Percentiles rank a stretch among this genome's conserved stretches.
These are phyloP conservation scores for Nannochloropsis salina DNA, from an alignment of 108 stramenopile species.

Conservation along the genomic window DNA sequence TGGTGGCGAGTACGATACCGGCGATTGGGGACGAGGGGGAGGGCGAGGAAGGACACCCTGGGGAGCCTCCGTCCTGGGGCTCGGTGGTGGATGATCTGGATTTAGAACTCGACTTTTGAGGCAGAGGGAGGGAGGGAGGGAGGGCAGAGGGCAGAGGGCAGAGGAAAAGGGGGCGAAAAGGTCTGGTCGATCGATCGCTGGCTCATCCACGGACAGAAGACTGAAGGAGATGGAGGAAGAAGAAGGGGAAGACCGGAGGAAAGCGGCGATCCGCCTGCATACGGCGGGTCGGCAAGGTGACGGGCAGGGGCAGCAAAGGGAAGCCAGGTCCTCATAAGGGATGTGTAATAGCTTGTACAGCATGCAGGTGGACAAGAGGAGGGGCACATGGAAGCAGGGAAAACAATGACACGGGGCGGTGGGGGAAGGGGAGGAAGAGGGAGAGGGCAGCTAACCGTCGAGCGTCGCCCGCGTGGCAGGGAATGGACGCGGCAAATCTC, in stretches of 20 bases:
- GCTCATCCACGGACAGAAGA: background rate
- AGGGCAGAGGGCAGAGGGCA: background rate
- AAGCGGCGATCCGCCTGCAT: background rate
- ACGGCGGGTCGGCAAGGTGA: background rate
- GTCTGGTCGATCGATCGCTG: too few relatives aligned
- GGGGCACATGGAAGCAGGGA: too few relatives aligned
- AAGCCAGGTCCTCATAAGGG: background rate
- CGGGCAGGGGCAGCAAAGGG: background rate
- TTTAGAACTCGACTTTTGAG: too few relatives aligned
- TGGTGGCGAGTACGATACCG: too few relatives aligned
- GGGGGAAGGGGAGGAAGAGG: background rate
- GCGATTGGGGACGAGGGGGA: too few relatives aligned
- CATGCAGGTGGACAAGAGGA: too few relatives aligned
- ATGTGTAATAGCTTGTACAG: too few relatives aligned
- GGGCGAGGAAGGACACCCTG: too few relatives aligned
- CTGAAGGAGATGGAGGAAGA: background rate
- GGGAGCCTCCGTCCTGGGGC: too few relatives aligned
- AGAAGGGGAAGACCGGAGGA: background rate
- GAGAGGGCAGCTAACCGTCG: background rate
- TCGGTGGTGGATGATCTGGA: too few relatives aligned
- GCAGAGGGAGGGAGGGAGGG: background rate
- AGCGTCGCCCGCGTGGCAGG: too few relatives aligned
- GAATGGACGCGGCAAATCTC: too few relatives aligned
- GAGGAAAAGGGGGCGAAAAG: background rate
- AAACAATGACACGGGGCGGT: background rate